Evolutionary conservation across 1,284 basidiomycete genomes (phyloP), one percentile per base, ranked within the genome.

Genomic region (Ustilago vetiveriae): DNA sequence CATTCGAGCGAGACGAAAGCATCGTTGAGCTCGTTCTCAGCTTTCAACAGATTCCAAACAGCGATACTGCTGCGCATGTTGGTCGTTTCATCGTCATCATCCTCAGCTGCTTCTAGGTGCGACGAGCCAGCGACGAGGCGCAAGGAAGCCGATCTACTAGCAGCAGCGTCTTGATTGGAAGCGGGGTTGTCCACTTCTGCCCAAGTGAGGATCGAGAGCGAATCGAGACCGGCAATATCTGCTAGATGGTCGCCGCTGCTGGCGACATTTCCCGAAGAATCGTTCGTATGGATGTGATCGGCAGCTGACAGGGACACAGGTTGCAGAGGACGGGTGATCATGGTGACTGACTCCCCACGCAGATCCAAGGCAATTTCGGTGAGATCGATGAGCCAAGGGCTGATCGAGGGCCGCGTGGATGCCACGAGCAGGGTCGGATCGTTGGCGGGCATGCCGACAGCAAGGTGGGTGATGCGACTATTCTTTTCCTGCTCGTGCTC

Each of bases 1-100:
- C 69, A 72, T 47, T 72, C 69, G 26, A 72, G 58, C 26, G 58
- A 54, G 14, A 43, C 39, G 23, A 72, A 72, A 6, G 69, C 69
- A 10, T 72, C 69, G 41, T 55, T 67, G 13, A 72, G 46, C 43
- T 59, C 69, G 39, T 54, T 50, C 22, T 59, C 58, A 14, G 47
- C 45, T 30, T 53, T 58, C 29, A 14, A 3, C 8, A 67, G 30
- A 27, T 72, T 55, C 69, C 69, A 72, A 8, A 51, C 30, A 10
- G 59, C 49, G n/a, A 72, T 40, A n/a, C 1, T 52, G 44, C 46
- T 67, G 53, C 43, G 46, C 47, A 59, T 36, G n/a, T n/a, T 22
- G 6, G 47, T 30, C 1, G 21, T 16, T 1, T 40, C 6, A 14
- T 17, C 17, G 35, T 11, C 21, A 8, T n/a, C 7, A n/a, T 43